Conservation (phyloP, 129 eudicot species). For the Ambrosia artemisiifolia region DNA sequence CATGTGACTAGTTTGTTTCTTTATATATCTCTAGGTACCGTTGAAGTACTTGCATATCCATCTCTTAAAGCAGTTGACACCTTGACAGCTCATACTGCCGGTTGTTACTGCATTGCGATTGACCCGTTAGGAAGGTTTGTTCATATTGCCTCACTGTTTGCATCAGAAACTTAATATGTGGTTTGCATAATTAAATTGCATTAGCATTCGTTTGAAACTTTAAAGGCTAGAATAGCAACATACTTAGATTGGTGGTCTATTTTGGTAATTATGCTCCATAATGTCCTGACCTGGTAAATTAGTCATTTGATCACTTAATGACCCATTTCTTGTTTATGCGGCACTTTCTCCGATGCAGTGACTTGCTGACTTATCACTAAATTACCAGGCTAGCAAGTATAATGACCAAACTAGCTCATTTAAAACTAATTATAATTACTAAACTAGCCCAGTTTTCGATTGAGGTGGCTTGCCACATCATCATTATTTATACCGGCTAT, state of each 20-base stretch:
- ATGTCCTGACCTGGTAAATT: not conserved
- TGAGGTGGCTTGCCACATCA: not conserved
- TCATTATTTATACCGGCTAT: not conserved
- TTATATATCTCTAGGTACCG: constrained; percentile 53
- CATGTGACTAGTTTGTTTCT: too few species aligned
- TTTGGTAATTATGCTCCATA: not conserved
- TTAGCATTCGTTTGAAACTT: not conserved
- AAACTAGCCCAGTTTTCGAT: not conserved
- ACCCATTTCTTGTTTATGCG: not conserved
- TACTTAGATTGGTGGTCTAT: not conserved
- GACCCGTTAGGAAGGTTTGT: constrained; percentile 89
- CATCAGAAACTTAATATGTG: not conserved
- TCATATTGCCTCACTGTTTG: not conserved
- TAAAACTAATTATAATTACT: not conserved
- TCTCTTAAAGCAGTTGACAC: constrained; percentile 80
- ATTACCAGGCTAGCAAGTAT: not conserved
- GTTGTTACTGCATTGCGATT: constrained; percentile 97
- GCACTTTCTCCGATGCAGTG: not conserved
- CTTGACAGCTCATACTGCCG: constrained; percentile 97
- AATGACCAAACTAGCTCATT: not conserved
- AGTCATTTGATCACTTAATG: not conserved
- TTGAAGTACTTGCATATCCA: constrained; percentile 93
- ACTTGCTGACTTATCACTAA: not conserved
- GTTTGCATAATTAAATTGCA: not conserved
- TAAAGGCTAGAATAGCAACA: not conserved